Conservation (phyloP, 192 early-diverging fungal species). For the Linderina pennispora region DNA sequence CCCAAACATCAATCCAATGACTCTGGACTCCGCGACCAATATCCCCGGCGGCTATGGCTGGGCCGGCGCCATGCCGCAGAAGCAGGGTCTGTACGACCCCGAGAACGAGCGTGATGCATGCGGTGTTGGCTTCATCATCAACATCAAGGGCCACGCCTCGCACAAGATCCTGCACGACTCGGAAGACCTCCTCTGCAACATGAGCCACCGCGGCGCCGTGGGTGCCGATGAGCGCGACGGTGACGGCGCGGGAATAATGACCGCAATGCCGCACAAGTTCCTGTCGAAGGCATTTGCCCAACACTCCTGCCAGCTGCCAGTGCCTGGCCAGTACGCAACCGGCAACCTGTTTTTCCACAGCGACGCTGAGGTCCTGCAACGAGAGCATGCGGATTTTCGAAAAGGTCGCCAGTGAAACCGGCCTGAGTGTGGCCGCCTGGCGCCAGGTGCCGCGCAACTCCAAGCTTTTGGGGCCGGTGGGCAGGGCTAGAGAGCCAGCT, state of each 20-base stretch:
- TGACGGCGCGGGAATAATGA: constrained; percentile 98
- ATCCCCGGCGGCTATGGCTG: constrained; percentile 53
- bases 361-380: constrained; percentile 53
- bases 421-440: constrained; percentile 83
- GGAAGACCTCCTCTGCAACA: constrained; percentile 90
- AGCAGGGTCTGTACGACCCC: constrained; percentile 86
- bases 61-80: constrained; percentile 78
- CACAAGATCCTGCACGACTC: constrained; percentile 92
- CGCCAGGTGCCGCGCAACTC: constrained; percentile 80
- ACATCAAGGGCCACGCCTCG: constrained; percentile 78
- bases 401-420: constrained; percentile 64
- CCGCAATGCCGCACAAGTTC: constrained; percentile 87
- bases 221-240: constrained; percentile 94
- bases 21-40: too few relatives aligned
- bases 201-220: constrained; percentile 96
- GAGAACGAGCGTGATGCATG: constrained; percentile 89
- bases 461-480: constrained; percentile 83
- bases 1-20: too few relatives aligned
- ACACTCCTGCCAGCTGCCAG: constrained; percentile 63
- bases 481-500: constrained; percentile 85
- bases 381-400: constrained; percentile 76
- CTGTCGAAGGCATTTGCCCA: constrained; percentile 58
- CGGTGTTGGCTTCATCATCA: constrained; percentile 96
- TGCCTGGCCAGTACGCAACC: constrained; percentile 85
- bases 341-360: constrained; percentile 91